These are phyloP conservation scores for Dioszegia aurantiaca DNA, from an alignment of 768 basidiomycete species.

Conservation along the genomic window DNA sequence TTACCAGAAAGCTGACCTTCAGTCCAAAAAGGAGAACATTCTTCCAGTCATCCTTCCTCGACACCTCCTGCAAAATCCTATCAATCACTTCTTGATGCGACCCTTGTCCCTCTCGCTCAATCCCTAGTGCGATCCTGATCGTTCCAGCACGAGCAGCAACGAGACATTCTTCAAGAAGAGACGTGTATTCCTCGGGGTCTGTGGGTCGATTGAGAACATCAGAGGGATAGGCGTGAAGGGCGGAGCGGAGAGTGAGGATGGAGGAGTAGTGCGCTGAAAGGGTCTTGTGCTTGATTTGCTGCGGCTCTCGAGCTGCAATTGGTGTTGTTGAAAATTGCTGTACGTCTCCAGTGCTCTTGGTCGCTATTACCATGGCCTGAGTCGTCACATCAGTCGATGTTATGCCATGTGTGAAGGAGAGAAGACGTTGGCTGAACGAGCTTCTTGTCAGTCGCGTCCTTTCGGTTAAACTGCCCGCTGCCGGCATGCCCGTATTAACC, in stretches of 20 bases:
- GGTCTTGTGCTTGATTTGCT: conserved; percentile 37
- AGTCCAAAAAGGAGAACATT: conserved; percentile 32
- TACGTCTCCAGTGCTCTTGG: no score
- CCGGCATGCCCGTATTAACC: no score
- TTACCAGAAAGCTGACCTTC: conserved; percentile 26
- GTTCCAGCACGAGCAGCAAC: background rate
- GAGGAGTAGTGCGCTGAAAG: conserved; percentile 45
- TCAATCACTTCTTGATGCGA: conserved; percentile 44
- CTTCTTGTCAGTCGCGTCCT: conserved; percentile 5
- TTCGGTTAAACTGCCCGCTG: background rate
- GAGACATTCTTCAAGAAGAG: conserved; percentile 19
- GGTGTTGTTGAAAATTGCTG: background rate
- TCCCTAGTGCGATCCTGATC: background rate
- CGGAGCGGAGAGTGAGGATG: conserved; percentile 29
- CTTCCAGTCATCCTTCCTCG: conserved; percentile 12
- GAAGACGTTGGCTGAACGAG: background rate
- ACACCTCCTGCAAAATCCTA: conserved; percentile 32
- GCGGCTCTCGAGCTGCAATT: background rate
- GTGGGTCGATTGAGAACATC: background rate
- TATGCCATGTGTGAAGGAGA: background rate
- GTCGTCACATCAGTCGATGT: no score
- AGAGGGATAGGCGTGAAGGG: conserved; percentile 13
- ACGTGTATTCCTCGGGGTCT: conserved; percentile 17
- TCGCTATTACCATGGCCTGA: no score
- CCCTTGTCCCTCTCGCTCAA: conserved; percentile 1